phyloP scores from a whole-genome alignment of 2,329 filamentous ascomycete genomes.

The Arachnopeziza araneosa region DNA sequence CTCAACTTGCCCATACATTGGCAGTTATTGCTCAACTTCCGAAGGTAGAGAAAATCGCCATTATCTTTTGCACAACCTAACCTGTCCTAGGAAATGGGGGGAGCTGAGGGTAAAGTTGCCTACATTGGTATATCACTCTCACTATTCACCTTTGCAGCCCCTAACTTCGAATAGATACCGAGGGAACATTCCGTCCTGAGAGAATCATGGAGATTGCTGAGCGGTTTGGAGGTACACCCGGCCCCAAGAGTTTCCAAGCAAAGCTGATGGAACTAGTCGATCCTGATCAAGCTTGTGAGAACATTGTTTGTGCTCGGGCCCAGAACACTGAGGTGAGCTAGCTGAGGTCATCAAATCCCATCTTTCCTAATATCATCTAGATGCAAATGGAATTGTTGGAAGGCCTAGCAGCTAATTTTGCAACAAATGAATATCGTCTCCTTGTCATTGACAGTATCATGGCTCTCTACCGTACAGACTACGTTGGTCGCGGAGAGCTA shows the following conservation, averaged over 20 bases:
- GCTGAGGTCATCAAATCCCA: not conserved
- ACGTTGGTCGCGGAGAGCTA: conserved; percentile 59
- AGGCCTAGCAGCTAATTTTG: conserved; percentile 54
- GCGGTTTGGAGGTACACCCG: conserved; percentile 46
- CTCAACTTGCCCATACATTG: conserved; percentile 64
- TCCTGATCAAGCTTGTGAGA: conserved; percentile 54
- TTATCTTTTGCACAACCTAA: not conserved
- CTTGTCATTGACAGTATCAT: conserved; percentile 67
- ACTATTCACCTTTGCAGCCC: not conserved
- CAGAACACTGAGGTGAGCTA: conserved; percentile 52
- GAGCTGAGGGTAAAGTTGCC: conserved; percentile 62
- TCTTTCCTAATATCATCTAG: conserved; percentile 14
- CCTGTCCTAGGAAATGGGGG: conserved; percentile 49
- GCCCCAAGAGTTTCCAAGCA: not conserved
- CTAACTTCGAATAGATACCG: conserved; percentile 39
- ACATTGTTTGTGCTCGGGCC: conserved; percentile 60
- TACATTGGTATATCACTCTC: conserved; percentile 51
- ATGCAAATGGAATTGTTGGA: conserved; percentile 56
- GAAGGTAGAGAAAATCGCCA: conserved; percentile 30
- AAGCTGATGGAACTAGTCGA: conserved; percentile 38
- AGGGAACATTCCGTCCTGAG: conserved; percentile 63
- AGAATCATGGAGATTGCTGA: conserved; percentile 63
- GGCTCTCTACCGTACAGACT: conserved; percentile 64
- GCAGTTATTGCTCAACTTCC: conserved; percentile 55
- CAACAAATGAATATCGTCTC: conserved; percentile 57